Base-by-base conservation (phyloP, 2,329 filamentous ascomycete species). In the Aureobasidium subglaciale region DNA sequence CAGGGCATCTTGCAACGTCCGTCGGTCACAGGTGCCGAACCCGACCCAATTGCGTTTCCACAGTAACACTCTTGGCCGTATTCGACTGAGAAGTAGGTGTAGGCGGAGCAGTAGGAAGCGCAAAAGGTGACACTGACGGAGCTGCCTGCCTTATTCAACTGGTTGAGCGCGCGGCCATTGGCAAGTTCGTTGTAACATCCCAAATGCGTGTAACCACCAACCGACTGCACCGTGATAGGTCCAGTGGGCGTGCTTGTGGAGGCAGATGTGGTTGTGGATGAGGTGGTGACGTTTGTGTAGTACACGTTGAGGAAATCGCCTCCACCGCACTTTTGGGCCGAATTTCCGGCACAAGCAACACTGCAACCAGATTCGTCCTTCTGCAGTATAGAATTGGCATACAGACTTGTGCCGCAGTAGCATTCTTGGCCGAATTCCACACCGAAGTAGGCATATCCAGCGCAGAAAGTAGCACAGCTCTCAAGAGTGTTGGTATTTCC, bases 91-190 rank as follows among this genome's bases (percentile, higher is more conserved):
- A 71, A 72, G 57, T 65, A 71, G 18, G 59, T 58, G 57, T 67
- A 72, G 10, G 56, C 62, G 10, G 56, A 56, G 64, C 67, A 70
- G 59, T 59, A 71, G 37, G 57, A 56, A 1, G 66, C 65, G 59
- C 72, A 75, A 53, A 61, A 62, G 27, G 72, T 68, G 13, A 73
- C 61, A 4, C 72, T 71, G 68, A 73, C 69, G 50, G 62, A 56
- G 8, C 59, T 65, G 20, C 56, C 45, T 25, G 59, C 63, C 4
- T 60, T 57, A 16, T 65, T 57, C 18, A 60, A 34, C 5, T 60
- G 60, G 1, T 50, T 45, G 2, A 68, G 55, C 2, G 65, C 65
- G 27, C 65, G 63, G 1, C 56, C 63, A 32, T 27, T 43, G 5
- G 59, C 59, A 3, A 42, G 60, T 22, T 70, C 67, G 2, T 63